Evolutionary conservation across 805 yeast genomes (phyloP), one percentile per base, ranked within the genome.

Genomic region (Candida nitratophila): DNA sequence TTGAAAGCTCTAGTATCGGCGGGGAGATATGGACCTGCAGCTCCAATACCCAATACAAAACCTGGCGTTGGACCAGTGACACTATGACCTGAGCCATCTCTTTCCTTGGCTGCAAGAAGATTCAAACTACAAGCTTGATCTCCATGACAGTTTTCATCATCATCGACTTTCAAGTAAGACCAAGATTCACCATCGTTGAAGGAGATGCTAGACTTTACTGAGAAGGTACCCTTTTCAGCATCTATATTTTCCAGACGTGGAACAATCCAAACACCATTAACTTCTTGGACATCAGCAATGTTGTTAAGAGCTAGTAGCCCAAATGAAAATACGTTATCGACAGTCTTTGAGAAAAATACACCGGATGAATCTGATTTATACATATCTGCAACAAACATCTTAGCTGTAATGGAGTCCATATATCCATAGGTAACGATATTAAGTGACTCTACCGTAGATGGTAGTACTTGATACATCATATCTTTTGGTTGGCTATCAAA

Each of bases 11-110:
- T 17, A 6, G 40, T 26, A 21, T 54, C 45, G 24, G 44, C 46
- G 2, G 68, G 67, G 34, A 87, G 62, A 15, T 55, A 51, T 34
- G 72, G 74, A 9, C 97, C 97, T 26, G 86, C 93, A 56, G 79
- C 84, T 30, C 99, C 99, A 21, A 85, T 76, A 19, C 86, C 97
- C 43, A 63, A 36, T 15, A 68, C 37, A 27, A 71, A 71, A 37
- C 81, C 83, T 0, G 84, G 79, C 0, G 83, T 73, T 10, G 81
- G 79, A 3, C 74, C 76, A 0, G 74, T 65, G 8, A 63, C 69
- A n/a, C 60, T 52, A 16, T 63, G 63, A 1, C 74, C 77, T 37
- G 62, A 63, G 4, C 77, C 76, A 36, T 65, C 57, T 36, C 63
- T 48, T 46, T 64, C 66, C 1, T 58, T 47, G 15, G 64, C 46